Base-by-base conservation (phyloP, 2,329 filamentous ascomycete genomes). In the Cordyceps sp. region DNA sequence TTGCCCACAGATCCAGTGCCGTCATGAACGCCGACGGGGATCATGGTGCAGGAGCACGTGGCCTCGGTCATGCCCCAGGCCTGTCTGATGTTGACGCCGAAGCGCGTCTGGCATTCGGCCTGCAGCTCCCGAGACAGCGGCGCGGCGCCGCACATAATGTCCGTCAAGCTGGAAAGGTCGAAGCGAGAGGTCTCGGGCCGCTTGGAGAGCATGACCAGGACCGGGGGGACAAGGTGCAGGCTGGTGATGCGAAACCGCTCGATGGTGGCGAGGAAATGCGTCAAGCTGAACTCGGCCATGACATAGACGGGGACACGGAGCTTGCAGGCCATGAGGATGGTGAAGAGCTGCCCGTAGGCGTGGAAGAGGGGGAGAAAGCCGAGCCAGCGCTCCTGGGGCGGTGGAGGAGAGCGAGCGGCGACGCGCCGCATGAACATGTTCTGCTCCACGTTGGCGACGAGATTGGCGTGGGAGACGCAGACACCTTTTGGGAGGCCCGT, bases 61-160 rank as follows among this genome's bases (percentile, higher is more conserved):
- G 66, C 70, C 48, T 75, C 71, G 28, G 63, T 72, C 26, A 73
- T 44, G 0, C 72, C 70, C 66, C 67, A 74, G 0, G 64, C 66
- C 49, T 73, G 69, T 1, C 47, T 48, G 13, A 74, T 49, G 10
- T 52, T 47, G 10, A 54, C 57, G 10, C 50, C 45, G 4, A 26
- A 22, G 6, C 53, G 59, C 10, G 75, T 45, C 45, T 66, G 73
- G 35, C 10, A 21, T 5, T 46, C 50, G 35, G 57, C 58, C 42
- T 75, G 69, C 2, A 73, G 45, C 2, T 70, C 65, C 13, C 54
- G 54, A 1, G 65, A 64, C 36, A 78, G 52, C 0, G 72, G 69
- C 3, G 71, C 72, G 0, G 69, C 70, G 1, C 69, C 71, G 1
- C 57, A 55, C 36, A 77, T 68, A 27, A 74, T 69, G 33, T 71